Base-by-base conservation (phyloP, 192 early-diverging fungal genomes). In the Diversispora epigaea region DNA sequence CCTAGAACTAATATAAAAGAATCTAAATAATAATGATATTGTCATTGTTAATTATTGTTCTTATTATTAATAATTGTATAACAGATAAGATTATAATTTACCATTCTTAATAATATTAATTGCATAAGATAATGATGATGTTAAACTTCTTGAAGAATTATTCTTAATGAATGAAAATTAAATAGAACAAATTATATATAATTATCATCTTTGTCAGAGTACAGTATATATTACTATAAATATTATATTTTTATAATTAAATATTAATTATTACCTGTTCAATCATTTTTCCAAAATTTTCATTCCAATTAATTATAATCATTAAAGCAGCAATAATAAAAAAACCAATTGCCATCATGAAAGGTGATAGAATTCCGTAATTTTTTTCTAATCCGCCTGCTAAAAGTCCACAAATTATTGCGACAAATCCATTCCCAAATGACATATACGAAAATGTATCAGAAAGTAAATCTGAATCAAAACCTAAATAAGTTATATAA, bases 401-500 rank as follows among this genome's bases (percentile, higher is more conserved):
- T 5, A 93, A 52, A 9, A 94, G 43, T 17, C 91, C 89, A 44
- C 82, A 79, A 55, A 86, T 49, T 52, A 93, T 92, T 6, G 92
- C 92, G 3, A 92, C 87, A 44, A 91, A 49, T 8, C 90, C 88
- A 76, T 93, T 93, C 6, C 89, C 67, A 61, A 91, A 92, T 8
- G 86, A 90, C 22, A 88, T 80, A 17, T 79, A 82, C 4, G 88
- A 83, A 74, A 93, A 93, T 11, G 89, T 91, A 21, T 80, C 82
- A 9, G 87, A 82, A 15, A 93, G 82, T 60, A 84, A 75, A 6
- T 68, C 66, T 3, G 83, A 78, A 1, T 82, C 75, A 64, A 90
- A 91, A 22, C 88, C 87, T 86, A 75, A 12, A 74, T 12, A 32
- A 52, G 65, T 57, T 46, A 52, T 5, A 10, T 22, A 14, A 15